Evolutionary conservation across 768 basidiomycete species (phyloP).

Genomic region (Hypholoma sublateritium): DNA sequence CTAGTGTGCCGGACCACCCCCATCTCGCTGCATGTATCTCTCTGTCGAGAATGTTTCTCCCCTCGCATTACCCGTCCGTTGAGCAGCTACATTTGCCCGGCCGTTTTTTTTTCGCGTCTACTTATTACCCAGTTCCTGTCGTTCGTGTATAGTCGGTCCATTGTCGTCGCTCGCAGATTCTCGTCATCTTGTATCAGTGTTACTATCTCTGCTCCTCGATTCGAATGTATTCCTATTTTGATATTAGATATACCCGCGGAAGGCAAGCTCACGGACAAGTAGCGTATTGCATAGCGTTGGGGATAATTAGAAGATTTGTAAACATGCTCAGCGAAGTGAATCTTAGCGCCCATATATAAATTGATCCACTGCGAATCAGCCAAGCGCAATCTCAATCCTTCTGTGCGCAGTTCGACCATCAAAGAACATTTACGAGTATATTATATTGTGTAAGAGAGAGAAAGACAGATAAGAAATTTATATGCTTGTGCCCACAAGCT

Average conservation of each 20-base stretch:
- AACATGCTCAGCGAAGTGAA: background rate
- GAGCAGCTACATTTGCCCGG: background rate
- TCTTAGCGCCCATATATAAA: too few species aligned
- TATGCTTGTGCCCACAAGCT: too few species aligned
- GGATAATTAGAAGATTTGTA: background rate
- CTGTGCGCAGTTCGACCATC: too few species aligned
- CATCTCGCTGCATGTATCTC: background rate
- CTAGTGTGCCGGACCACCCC: background rate
- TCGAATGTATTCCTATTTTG: slow-evolving; percentile 7
- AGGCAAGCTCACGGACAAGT: background rate
- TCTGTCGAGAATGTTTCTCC: background rate
- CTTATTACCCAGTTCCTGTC: background rate
- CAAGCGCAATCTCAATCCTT: too few species aligned
- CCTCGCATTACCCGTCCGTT: background rate
- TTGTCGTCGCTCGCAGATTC: background rate
- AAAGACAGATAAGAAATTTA: too few species aligned
- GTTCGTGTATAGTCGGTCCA: background rate
- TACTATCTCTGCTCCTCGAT: background rate
- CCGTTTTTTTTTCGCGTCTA: background rate
- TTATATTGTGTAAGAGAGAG: background rate
- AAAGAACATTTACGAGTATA: background rate
- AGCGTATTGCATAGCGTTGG: background rate
- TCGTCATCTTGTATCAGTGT: slow-evolving; percentile 7
- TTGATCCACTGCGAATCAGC: too few species aligned
- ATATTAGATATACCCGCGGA: background rate